phyloP scores from a whole-genome alignment of 768 basidiomycete species.

The Termitomyces sp. region DNA sequence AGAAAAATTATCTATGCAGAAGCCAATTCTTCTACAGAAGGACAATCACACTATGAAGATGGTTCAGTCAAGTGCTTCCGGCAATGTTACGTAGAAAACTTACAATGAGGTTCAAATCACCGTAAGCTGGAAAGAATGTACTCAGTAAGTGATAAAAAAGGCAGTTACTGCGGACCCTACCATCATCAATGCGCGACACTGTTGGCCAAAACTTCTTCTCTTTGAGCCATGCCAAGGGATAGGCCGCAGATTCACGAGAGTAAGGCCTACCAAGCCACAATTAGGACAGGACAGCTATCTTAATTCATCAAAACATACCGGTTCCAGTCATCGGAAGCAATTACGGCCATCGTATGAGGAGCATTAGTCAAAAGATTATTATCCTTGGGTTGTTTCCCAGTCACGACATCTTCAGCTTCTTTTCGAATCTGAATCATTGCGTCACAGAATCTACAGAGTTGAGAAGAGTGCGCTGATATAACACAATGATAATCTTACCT shows the following conservation, averaged over 20 bases:
- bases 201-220: constrained; percentile 98
- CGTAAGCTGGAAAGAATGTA: constrained; percentile 57
- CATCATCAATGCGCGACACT: constrained; percentile 89
- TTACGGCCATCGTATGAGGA: constrained; percentile 80
- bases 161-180: constrained; percentile 39
- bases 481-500: constrained; percentile 39
- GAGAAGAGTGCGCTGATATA: background rate
- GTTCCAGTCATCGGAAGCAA: constrained; percentile 84
- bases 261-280: constrained; percentile 60
- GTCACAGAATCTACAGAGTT: constrained; percentile 81
- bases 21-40: constrained; percentile 77
- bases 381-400: constrained; percentile 84
- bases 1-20: constrained; percentile 23
- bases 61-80: constrained; percentile 4
- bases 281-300: background rate
- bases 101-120: constrained; percentile 87
- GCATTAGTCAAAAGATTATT: constrained; percentile 94
- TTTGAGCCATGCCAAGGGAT: constrained; percentile 76
- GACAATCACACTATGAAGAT: constrained; percentile 70
- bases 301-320: constrained; percentile 41
- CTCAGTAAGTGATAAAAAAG: constrained; percentile 2
- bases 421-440: constrained; percentile 96
- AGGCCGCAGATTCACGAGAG: constrained; percentile 85
- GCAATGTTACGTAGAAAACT: constrained; percentile 22
- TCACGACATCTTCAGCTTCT: constrained; percentile 85